phyloP scores from a whole-genome alignment of 176 grass and related monocot species.

The Phoenix roebelenii region DNA sequence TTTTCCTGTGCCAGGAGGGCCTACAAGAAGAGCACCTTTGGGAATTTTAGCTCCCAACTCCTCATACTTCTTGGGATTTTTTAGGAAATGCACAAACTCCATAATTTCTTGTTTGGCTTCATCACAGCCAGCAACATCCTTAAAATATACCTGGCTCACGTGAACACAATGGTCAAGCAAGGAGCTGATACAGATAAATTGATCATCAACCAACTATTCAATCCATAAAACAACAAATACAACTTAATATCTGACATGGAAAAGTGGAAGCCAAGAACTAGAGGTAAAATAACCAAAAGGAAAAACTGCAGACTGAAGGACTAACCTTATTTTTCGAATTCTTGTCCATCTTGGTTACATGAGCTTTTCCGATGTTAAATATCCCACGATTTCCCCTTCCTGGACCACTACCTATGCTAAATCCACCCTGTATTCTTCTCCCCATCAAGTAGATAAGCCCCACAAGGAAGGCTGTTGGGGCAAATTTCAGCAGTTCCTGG shows the following conservation, averaged over 20 bases:
- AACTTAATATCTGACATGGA: background rate
- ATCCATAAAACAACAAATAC: no score
- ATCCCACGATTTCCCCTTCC: conserved; percentile 41
- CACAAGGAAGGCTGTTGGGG: conserved; percentile 44
- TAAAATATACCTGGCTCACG: conserved; percentile 63
- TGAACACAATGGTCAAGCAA: background rate
- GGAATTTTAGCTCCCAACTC: conserved; percentile 90
- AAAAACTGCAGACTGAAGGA: background rate
- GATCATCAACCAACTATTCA: no score
- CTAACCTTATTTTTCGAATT: conserved; percentile 86
- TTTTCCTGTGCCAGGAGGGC: conserved; percentile 80
- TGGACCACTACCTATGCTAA: conserved; percentile 57
- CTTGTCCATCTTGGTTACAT: conserved; percentile 87
- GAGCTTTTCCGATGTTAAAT: conserved; percentile 84
- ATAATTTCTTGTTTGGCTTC: conserved; percentile 99
- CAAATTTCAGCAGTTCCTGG: conserved; percentile 52
- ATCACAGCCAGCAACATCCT: conserved; percentile 96
- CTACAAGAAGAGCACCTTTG: conserved; percentile 90
- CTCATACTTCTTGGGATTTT: conserved; percentile 96
- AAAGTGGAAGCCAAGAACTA: background rate
- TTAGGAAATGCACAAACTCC: conserved; percentile 97
- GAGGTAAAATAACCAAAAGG: background rate
- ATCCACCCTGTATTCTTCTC: conserved; percentile 52
- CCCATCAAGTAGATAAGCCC: conserved; percentile 55
- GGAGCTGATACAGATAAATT: no score